Evolutionary conservation across 1,284 basidiomycete genomes (phyloP), one percentile per base, ranked within the genome.

Genomic region (Irpex sp.): DNA sequence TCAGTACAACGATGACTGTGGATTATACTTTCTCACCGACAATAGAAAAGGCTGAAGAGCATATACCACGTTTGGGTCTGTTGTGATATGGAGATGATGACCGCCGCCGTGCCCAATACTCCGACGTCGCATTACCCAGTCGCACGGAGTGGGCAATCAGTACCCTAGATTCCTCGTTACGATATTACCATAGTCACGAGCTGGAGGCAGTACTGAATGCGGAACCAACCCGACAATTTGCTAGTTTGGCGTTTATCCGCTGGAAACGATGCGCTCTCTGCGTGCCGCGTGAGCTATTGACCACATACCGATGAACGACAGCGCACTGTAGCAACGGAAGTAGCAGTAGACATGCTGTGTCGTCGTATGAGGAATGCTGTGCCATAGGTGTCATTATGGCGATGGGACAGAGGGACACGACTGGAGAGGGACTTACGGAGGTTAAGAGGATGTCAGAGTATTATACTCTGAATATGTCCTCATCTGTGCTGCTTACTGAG

Each of bases 321-420:
- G 49, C 21, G 49, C 17, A 52, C 49, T 52, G 15, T 52, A 17
- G 49, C 15, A 26, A 52, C 49, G 21, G 49, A 13, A n/a, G n/a
- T 26, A n/a, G 49, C 49, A 26, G 49, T n/a, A n/a, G 19, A 55
- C 54, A 44, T 63, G 62, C 62, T 63, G 57, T 63, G 62, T 59
- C 60, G 21, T 6, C 13, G 21, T 31, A 21, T 57, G 60, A 40
- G 60, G 60, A 61, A 61, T 61, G 60, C 60, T 57, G 60, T 61
- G 60, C 26, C 40, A 21, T 19, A 44, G 55, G 47, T 59, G 62
- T 59, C 57, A 63, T 19, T 48, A 26, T 34, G 49, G 17, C 58
- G 57, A 63, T 63, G 26, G 26, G 19, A n/a, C 26, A n/a, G 54
- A 55, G 26, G 9, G 54, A 55, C 17, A 21, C 13, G 11, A 15